A percentile compares a stretch with the other conserved stretches of the same genome.
phyloP scores from a whole-genome alignment of 306 rosid genomes.

The Cajanus cajan region DNA sequence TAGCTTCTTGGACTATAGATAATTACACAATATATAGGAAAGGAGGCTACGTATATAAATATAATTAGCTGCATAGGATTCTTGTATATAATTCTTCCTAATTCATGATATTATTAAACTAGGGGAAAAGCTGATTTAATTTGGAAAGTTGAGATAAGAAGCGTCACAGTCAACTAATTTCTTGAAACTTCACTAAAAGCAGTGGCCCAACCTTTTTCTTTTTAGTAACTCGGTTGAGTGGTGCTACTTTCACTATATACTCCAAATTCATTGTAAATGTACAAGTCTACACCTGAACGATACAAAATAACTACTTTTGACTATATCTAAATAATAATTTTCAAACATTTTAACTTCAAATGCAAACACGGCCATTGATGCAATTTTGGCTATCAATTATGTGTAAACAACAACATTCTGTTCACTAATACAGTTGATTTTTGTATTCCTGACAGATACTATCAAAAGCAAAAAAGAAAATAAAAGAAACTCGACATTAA shows the following conservation, averaged over 20 bases:
- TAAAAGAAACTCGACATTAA: constrained; percentile 16
- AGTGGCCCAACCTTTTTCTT: constrained; percentile 30
- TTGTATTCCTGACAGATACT: not conserved
- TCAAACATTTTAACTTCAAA: not conserved
- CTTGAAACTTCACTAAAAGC: constrained; percentile 28
- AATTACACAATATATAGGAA: not conserved
- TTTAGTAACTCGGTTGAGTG: not conserved
- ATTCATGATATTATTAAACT: constrained; percentile 22
- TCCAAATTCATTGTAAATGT: constrained; percentile 10
- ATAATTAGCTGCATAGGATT: not conserved
- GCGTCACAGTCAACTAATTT: constrained; percentile 25
- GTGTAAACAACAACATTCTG: not conserved
- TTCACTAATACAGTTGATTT: not conserved
- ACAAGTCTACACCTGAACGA: constrained; percentile 3
- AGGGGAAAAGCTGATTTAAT: constrained; percentile 1
- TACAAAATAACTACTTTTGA: not conserved
- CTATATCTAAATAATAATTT: not conserved
- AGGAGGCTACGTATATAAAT: not conserved
- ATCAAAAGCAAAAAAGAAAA: not conserved
- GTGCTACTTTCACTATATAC: not conserved
- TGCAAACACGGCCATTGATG: not conserved
- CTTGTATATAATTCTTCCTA: not conserved
- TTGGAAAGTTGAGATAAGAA: constrained; percentile 37
- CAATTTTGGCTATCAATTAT: not conserved
- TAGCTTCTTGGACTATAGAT: not conserved